These are phyloP conservation scores for Kalmusia sp. DNA, from an alignment of 2,329 filamentous ascomycete genomes.

Conservation along the genomic window DNA sequence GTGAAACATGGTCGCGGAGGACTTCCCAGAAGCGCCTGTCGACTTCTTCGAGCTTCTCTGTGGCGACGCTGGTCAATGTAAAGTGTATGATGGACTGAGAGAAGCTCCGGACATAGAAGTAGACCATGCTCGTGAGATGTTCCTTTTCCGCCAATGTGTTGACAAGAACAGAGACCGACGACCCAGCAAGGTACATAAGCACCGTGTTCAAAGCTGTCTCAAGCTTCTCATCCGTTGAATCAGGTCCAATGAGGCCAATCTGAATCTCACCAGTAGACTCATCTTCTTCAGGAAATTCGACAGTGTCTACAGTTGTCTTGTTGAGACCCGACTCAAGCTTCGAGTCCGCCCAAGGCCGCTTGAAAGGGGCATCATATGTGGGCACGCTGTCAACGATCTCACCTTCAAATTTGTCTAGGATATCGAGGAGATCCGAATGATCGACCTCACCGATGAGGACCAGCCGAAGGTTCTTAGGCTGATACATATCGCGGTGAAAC, in stretches of 20 bases:
- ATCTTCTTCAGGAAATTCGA: constrained; percentile 95
- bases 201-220: constrained; percentile 79
- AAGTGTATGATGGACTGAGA: constrained; percentile 87
- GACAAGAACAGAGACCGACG: constrained; percentile 89
- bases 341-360: constrained; percentile 90
- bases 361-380: constrained; percentile 75
- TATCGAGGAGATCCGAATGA: constrained; percentile 77
- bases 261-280: constrained; percentile 90
- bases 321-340: constrained; percentile 75
- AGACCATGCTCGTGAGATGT: constrained; percentile 85
- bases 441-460: constrained; percentile 92
- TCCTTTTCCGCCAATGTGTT: constrained; percentile 93
- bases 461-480: constrained; percentile 91
- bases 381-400: constrained; percentile 86
- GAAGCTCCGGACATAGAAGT: constrained; percentile 78
- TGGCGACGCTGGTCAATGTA: constrained; percentile 84
- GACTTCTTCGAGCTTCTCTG: constrained; percentile 81
- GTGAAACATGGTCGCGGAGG: constrained; percentile 78
- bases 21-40: constrained; percentile 86
- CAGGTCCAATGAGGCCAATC: constrained; percentile 85
- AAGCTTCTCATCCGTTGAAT: constrained; percentile 69
- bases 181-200: constrained; percentile 87
- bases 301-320: constrained; percentile 75
- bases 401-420: constrained; percentile 87
- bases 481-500: constrained; percentile 97